Evolutionary conservation across 2,329 filamentous ascomycete genomes (phyloP).

Genomic region (Aureobasidium sp.): DNA sequence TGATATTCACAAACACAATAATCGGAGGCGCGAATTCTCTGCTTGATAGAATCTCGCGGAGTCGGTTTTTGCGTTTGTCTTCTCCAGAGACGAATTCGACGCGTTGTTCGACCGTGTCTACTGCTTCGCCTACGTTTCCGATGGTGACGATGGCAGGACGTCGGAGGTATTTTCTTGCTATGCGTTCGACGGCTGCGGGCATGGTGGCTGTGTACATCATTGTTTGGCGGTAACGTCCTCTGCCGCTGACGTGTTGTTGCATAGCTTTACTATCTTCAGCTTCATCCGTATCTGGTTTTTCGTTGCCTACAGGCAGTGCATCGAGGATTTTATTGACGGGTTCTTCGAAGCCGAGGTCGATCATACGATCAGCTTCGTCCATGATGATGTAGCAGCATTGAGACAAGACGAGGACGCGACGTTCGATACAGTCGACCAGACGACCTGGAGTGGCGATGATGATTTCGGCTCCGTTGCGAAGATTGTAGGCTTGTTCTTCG

Average conservation of each 20-base stretch:
- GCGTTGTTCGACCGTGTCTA: conserved; percentile 97
- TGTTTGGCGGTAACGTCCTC: conserved; percentile 90
- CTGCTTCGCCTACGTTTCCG: conserved; percentile 93
- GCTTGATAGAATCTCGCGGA: conserved; percentile 88
- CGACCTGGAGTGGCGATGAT: conserved; percentile 99
- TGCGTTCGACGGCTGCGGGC: conserved; percentile 91
- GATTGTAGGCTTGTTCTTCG: conserved; percentile 91
- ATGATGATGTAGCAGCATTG: conserved; percentile 99
- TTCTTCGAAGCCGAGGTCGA: conserved; percentile 98
- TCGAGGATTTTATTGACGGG: conserved; percentile 98
- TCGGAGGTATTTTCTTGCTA: conserved; percentile 96
- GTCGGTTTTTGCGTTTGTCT: conserved; percentile 95
- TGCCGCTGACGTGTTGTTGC: conserved; percentile 78
- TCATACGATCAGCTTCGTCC: conserved; percentile 99
- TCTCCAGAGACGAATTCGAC: conserved; percentile 93
- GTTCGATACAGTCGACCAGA: conserved; percentile 96
- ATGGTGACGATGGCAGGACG: conserved; percentile 95
- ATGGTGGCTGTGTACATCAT: conserved; percentile 99
- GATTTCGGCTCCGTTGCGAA: conserved; percentile 95
- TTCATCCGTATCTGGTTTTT: conserved; percentile 94
- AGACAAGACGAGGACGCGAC: conserved; percentile 89
- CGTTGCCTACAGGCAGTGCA: conserved; percentile 90
- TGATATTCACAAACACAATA: conserved; percentile 99
- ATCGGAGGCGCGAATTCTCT: conserved; percentile 88
- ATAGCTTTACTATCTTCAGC: conserved; percentile 91